Conservation (phyloP, 129 eudicot genomes). For the Kitagawia praeruptora region DNA sequence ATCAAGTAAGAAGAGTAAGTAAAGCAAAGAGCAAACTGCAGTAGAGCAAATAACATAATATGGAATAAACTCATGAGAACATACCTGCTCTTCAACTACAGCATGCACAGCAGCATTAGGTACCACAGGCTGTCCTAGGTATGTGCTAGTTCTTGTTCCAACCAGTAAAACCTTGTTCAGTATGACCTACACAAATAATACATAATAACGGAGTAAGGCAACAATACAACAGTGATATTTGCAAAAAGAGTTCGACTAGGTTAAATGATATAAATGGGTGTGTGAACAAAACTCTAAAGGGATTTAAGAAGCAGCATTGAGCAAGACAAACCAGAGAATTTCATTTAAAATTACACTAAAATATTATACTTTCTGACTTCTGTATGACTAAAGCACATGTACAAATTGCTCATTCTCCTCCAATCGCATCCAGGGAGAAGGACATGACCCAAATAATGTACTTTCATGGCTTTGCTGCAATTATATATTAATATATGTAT, state of each 20-base stretch:
- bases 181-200: conserved; percentile 41
- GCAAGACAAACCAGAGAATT: neutral
- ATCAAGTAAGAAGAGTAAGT: neutral
- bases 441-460: neutral
- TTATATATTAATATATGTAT: neutral
- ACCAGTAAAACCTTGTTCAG: conserved; percentile 89
- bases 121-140: conserved; percentile 74
- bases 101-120: conserved; percentile 95
- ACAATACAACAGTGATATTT: neutral
- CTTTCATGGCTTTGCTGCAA: neutral
- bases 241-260: neutral
- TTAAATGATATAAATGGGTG: neutral
- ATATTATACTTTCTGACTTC: neutral
- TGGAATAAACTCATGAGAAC: neutral
- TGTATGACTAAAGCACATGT: neutral
- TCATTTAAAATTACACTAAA: neutral
- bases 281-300: neutral
- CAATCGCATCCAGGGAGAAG: neutral
- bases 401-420: neutral
- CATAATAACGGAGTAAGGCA: neutral
- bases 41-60: neutral
- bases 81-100: conserved; percentile 90
- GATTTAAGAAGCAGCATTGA: neutral
- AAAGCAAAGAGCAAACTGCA: conserved; percentile 12
- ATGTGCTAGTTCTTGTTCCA: conserved; percentile 71